A percentile compares a stretch with the other conserved stretches of the same genome.
Evolutionary conservation across 192 early-diverging fungal species (phyloP).

Genomic region (Rhizophlyctis rosea): DNA sequence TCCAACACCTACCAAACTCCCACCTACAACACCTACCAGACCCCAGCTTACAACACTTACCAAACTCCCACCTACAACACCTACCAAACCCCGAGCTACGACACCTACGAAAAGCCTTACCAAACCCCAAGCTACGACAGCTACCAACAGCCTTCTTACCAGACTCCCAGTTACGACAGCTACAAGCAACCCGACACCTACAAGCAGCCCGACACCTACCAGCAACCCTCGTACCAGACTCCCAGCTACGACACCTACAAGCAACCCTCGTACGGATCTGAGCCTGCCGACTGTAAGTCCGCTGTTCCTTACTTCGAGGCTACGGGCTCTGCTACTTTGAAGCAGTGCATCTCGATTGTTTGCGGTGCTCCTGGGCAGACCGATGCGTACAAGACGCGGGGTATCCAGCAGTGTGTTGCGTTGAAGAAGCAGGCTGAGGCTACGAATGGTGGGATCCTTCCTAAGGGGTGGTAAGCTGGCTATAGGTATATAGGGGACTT

Average conservation of each 20-base stretch:
- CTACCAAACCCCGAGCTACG: neutral
- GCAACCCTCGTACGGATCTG: neutral
- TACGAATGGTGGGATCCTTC: constrained; percentile 20
- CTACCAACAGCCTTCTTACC: neutral
- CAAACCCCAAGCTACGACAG: neutral
- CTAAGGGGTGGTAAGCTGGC: constrained; percentile 24
- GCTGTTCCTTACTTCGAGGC: constrained; percentile 14
- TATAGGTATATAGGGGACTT: too few relatives aligned
- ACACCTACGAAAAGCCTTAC: neutral
- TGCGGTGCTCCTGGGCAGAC: constrained; percentile 22
- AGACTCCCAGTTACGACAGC: neutral
- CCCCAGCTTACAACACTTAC: neutral
- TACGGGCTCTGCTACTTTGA: constrained; percentile 22
- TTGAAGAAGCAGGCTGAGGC: constrained; percentile 19
- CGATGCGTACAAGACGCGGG: constrained; percentile 10
- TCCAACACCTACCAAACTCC: too few relatives aligned
- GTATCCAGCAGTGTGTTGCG: constrained; percentile 17
- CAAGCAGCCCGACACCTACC: neutral
- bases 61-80: neutral
- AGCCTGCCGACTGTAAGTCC: neutral
- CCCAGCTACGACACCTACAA: neutral
- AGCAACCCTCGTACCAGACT: neutral
- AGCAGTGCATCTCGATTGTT: constrained; percentile 24
- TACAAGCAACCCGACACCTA: neutral
- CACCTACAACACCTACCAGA: neutral